These are phyloP conservation scores for Neonectria sp. DNA, from an alignment of 2,329 filamentous ascomycete genomes.

Conservation along the genomic window DNA sequence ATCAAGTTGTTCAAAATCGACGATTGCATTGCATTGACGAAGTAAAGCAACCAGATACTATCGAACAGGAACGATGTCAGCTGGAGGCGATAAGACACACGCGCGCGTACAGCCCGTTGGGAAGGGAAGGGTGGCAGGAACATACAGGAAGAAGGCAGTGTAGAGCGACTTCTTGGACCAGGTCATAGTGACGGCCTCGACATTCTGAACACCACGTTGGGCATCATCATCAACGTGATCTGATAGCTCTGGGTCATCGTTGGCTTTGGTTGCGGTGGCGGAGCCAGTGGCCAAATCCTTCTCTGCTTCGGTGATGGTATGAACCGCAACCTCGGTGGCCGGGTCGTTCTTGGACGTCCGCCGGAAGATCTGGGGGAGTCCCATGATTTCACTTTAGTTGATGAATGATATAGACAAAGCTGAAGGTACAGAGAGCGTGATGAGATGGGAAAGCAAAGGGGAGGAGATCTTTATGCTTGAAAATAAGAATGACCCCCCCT, in stretches of 20 bases:
- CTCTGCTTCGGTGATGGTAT: background rate
- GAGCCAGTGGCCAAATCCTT: constrained; percentile 13
- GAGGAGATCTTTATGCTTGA: background rate
- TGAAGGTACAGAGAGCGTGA: background rate
- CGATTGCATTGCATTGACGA: constrained; percentile 65
- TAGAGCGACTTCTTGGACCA: constrained; percentile 58
- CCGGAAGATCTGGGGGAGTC: background rate
- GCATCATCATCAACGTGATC: constrained; percentile 42
- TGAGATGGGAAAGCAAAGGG: background rate
- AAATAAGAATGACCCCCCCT: background rate
- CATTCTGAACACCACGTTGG: constrained; percentile 57
- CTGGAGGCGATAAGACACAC: background rate
- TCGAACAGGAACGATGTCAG: constrained; percentile 11
- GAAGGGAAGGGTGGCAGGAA: background rate
- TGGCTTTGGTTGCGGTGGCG: constrained; percentile 26
- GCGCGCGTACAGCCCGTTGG: no score
- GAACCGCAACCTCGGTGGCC: background rate
- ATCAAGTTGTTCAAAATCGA: constrained; percentile 59
- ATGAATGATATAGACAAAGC: background rate
- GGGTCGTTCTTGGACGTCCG: background rate
- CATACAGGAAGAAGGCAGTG: constrained; percentile 53
- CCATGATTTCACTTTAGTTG: background rate
- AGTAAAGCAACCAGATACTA: constrained; percentile 64
- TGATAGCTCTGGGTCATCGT: constrained; percentile 21
- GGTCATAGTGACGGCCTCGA: constrained; percentile 58